Percentiles rank a stretch among this genome's conserved stretches.
phyloP scores from a whole-genome alignment of 257 asterid species.

The Solanum chilense region DNA sequence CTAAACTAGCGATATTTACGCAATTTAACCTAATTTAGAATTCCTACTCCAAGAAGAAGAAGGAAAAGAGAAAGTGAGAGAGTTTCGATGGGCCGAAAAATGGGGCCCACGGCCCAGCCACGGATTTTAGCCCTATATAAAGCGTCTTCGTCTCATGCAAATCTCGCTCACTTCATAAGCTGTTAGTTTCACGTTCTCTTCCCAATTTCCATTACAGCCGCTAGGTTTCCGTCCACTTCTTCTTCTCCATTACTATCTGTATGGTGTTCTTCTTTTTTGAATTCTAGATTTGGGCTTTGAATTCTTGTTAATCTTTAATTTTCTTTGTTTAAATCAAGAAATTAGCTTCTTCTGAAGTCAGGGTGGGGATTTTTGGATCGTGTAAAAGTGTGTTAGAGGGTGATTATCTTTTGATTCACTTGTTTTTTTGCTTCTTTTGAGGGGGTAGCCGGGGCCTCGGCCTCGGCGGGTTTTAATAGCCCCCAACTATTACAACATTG shows the following conservation, averaged over 20 bases:
- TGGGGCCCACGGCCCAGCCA: constrained; percentile 4
- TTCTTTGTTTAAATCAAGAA: neutral
- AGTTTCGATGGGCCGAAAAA: neutral
- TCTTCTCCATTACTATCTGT: constrained; percentile 21
- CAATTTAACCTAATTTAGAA: too few relatives aligned
- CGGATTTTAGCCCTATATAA: constrained; percentile 34
- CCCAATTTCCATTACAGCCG: constrained; percentile 7
- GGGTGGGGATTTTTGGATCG: constrained; percentile 72
- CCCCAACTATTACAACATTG: constrained; percentile 69
- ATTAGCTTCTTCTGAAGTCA: constrained; percentile 73
- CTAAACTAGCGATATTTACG: too few relatives aligned
- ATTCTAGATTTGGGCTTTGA: constrained; percentile 12
- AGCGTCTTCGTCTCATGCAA: constrained; percentile 38
- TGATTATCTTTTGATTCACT: constrained; percentile 54
- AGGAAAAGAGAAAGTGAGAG: neutral
- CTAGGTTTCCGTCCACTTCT: constrained; percentile 25
- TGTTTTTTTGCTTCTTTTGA: constrained; percentile 78
- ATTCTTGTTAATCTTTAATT: neutral
- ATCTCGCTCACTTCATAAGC: constrained; percentile 52
- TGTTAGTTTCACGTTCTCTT: constrained; percentile 15
- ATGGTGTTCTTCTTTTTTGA: constrained; percentile 39
- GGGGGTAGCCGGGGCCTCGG: constrained; percentile 99
- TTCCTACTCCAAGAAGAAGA: neutral
- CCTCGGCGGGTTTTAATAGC: constrained; percentile 99
- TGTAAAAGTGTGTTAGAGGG: constrained; percentile 31